phyloP scores from a whole-genome alignment of 2,329 filamentous ascomycete species.

The Pseudopyrenochaeta lycopersici region DNA sequence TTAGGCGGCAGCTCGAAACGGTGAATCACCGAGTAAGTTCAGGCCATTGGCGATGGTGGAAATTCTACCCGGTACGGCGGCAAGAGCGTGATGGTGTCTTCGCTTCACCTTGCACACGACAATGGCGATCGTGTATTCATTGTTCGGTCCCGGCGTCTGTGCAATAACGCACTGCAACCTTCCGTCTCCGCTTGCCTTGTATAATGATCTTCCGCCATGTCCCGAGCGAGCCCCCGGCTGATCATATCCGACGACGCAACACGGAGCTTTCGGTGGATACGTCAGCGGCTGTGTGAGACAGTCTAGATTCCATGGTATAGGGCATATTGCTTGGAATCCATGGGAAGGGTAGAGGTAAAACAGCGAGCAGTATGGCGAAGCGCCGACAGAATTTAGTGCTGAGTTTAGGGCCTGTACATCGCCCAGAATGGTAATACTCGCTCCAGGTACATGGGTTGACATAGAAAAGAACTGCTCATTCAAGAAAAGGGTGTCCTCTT shows the following conservation, averaged over 20 bases:
- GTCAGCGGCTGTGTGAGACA: conserved; percentile 22
- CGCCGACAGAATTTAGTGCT: conserved; percentile 21
- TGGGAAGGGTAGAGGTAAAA: conserved; percentile 17
- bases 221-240: conserved; percentile 5
- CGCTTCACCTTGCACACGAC: conserved; percentile 7
- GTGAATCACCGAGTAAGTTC: too few species aligned
- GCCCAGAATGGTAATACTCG: conserved; percentile 7
- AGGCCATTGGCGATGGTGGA: neutral
- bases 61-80: neutral
- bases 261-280: conserved; percentile 7
- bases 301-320: conserved; percentile 22
- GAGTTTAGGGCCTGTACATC: conserved; percentile 11
- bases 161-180: neutral
- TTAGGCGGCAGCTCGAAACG: too few species aligned
- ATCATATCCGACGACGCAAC: conserved; percentile 3
- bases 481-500: neutral
- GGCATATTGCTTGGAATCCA: conserved; percentile 3
- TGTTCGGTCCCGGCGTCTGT: neutral
- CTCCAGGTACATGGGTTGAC: conserved; percentile 10
- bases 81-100: neutral
- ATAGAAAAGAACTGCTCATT: conserved; percentile 5
- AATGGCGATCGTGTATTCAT: neutral
- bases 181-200: neutral
- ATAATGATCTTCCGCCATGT: neutral
- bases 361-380: conserved; percentile 31